A percentile compares a stretch with the other conserved stretches of the same genome.
Evolutionary conservation across 2,329 filamentous ascomycete genomes (phyloP).

Genomic region (Triangularia verruculosa): DNA sequence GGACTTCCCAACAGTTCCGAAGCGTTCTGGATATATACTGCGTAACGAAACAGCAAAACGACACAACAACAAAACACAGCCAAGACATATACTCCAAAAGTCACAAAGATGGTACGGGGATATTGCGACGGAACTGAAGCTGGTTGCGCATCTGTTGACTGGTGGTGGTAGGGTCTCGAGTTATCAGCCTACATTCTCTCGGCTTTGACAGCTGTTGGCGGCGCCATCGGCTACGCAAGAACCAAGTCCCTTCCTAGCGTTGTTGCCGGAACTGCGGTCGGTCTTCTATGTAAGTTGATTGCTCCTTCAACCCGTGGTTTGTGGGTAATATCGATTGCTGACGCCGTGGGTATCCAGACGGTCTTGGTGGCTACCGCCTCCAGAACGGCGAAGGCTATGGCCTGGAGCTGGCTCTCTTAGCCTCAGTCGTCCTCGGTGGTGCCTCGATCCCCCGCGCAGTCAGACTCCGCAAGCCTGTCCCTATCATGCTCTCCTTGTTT

Average conservation of each 20-base stretch:
- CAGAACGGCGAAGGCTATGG: constrained; percentile 74
- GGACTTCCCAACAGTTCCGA: constrained; percentile 7
- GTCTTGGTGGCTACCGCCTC: constrained; percentile 77
- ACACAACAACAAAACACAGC: neutral
- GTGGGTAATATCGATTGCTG: neutral
- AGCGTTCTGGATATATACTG: neutral
- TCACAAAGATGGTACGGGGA: neutral
- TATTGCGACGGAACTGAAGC: neutral
- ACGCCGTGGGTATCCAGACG: constrained; percentile 49
- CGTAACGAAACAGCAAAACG: neutral
- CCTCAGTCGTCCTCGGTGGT: constrained; percentile 79
- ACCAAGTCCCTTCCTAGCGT: constrained; percentile 86
- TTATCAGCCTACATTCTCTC: constrained; percentile 73
- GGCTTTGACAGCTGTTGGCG: constrained; percentile 79
- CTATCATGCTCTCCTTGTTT: constrained; percentile 72
- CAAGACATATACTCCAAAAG: neutral
- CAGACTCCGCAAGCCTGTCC: constrained; percentile 78
- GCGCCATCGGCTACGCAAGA: constrained; percentile 79
- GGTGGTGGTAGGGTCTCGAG: constrained; percentile 31
- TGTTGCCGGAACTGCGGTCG: constrained; percentile 79
- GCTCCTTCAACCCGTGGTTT: neutral
- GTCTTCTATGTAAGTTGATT: constrained; percentile 52
- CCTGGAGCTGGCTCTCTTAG: constrained; percentile 82
- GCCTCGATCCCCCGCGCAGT: constrained; percentile 85
- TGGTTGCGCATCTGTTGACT: neutral